Conservation (phyloP, 192 early-diverging fungal species). For the Coemansia furcata region DNA sequence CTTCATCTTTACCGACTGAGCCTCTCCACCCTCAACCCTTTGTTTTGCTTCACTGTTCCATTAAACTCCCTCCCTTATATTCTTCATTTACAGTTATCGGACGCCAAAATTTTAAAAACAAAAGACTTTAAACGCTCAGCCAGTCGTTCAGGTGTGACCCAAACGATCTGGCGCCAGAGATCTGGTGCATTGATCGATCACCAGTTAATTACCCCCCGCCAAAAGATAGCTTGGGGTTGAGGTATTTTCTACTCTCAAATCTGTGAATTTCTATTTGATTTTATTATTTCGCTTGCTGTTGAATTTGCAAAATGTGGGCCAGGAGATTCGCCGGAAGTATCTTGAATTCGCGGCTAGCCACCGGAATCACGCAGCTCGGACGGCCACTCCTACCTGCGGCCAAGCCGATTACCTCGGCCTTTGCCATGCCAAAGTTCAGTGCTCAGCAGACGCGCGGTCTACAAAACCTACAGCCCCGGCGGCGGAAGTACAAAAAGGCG, state of each 20-base stretch:
- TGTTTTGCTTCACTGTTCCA: conserved; percentile 10
- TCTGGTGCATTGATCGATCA: not conserved
- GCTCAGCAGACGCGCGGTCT: conserved; percentile 52
- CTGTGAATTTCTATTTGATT: not conserved
- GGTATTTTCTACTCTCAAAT: not conserved
- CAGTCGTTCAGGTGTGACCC: not conserved
- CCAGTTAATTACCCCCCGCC: not conserved
- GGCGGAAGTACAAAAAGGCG: conserved; percentile 81
- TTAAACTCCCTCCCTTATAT: not conserved
- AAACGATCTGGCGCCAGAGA: not conserved
- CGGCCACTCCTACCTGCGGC: not conserved
- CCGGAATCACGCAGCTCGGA: not conserved
- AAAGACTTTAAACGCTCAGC: not conserved
- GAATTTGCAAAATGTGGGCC: conserved; percentile 37
- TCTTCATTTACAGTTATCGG: not conserved
- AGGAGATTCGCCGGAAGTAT: conserved; percentile 30
- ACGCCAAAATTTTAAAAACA: not conserved
- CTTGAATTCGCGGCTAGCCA: conserved; percentile 16
- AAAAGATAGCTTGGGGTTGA: not conserved
- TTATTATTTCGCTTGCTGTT: not conserved
- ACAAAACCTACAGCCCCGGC: conserved; percentile 73
- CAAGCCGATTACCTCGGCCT: not conserved
- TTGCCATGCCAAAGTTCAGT: conserved; percentile 1
- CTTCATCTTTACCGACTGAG: conserved; percentile 80
- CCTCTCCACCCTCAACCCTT: not conserved